These are phyloP conservation scores for Backusella westeae DNA, from an alignment of 192 early-diverging fungal genomes.

Conservation along the genomic window DNA sequence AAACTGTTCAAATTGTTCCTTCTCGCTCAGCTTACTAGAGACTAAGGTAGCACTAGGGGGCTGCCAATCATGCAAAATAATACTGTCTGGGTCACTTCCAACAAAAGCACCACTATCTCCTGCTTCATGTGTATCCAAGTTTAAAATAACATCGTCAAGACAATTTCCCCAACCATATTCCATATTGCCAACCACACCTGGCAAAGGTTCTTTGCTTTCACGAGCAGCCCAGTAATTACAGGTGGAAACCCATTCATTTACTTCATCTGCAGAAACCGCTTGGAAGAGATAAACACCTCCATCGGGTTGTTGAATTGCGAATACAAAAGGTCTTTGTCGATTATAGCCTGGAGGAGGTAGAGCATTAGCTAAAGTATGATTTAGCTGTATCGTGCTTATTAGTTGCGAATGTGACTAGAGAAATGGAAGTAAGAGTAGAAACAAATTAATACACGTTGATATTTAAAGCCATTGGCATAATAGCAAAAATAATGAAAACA, in stretches of 20 bases:
- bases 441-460: neutral
- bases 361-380: conserved; percentile 82
- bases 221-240: conserved; percentile 96
- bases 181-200: conserved; percentile 82
- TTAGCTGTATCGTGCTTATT: conserved; percentile 50
- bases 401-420: conserved; percentile 33
- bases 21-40: conserved; percentile 32
- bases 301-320: conserved; percentile 77
- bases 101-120: conserved; percentile 11
- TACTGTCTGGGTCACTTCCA: conserved; percentile 32
- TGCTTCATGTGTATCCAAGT: conserved; percentile 10
- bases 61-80: conserved; percentile 46
- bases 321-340: conserved; percentile 70
- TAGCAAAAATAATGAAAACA: neutral
- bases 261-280: conserved; percentile 58
- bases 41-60: conserved; percentile 42
- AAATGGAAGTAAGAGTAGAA: neutral
- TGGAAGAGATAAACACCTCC: conserved; percentile 89
- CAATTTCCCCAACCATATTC: conserved; percentile 89
- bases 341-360: conserved; percentile 89
- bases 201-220: conserved; percentile 83
- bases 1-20: conserved; percentile 55
- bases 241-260: conserved; percentile 78
- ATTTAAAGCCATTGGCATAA: neutral
- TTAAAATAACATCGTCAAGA: conserved; percentile 23